Evolutionary conservation across 148 eudicot genomes (phyloP).

Genomic region (Limonium bicolor): DNA sequence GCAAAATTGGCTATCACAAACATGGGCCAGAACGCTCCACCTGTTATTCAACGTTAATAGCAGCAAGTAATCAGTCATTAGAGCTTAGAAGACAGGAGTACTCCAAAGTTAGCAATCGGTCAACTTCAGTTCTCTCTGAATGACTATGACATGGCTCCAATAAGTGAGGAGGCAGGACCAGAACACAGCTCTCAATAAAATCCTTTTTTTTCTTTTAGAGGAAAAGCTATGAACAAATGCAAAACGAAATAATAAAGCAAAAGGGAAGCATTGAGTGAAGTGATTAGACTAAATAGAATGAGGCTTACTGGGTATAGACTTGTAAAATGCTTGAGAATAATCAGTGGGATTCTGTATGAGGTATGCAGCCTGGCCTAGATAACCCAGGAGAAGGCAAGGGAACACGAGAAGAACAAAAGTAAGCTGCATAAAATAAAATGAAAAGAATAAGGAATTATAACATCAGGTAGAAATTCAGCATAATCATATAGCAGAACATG

Average conservation of each 20-base stretch:
- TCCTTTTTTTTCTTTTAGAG: no score
- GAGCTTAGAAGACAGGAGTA: constrained; percentile 2
- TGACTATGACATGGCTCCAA: no score
- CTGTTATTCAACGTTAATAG: constrained; percentile 26
- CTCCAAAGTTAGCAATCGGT: no score
- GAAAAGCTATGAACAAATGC: no score
- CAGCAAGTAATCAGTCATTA: constrained; percentile 3
- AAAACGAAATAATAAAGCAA: neutral
- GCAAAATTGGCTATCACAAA: constrained; percentile 83
- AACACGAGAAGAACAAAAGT: constrained; percentile 79
- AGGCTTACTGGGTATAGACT: constrained; percentile 78
- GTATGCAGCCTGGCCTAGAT: constrained; percentile 98
- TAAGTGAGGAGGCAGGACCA: no score
- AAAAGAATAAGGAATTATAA: no score
- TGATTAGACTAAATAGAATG: neutral
- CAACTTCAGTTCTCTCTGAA: no score
- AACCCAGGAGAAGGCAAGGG: constrained; percentile 95
- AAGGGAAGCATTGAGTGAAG: neutral
- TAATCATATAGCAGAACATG: no score
- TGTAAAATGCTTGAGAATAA: constrained; percentile 61
- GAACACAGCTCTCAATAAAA: no score
- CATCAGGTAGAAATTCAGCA: no score
- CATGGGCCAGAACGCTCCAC: constrained; percentile 85
- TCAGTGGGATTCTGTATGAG: constrained; percentile 71
- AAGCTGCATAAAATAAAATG: constrained; percentile 54